These are phyloP conservation scores for Phoma sp. DNA, from an alignment of 2,329 filamentous ascomycete genomes.

Conservation along the genomic window DNA sequence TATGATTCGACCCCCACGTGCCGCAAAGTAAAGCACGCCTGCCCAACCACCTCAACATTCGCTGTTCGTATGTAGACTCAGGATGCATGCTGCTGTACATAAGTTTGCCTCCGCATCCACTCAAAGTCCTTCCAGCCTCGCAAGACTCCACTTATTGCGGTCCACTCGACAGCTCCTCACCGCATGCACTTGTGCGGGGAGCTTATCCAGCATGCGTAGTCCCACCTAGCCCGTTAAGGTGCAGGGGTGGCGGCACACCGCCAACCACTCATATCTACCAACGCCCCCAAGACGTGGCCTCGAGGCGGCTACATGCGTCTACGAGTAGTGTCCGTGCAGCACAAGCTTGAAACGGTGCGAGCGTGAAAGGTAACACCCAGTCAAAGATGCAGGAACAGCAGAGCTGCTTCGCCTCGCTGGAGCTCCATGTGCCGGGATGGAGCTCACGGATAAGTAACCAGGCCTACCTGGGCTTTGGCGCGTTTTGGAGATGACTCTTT, in stretches of 20 bases:
- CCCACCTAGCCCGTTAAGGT: constrained; percentile 26
- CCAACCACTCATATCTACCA: constrained; percentile 32
- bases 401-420: constrained; percentile 12
- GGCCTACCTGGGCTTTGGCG: constrained; percentile 28
- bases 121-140: constrained; percentile 15
- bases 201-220: constrained; percentile 26
- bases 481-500: constrained; percentile 32
- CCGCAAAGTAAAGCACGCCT: constrained; percentile 16
- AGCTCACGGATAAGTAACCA: constrained; percentile 40
- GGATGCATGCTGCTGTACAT: background rate
- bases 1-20: constrained; percentile 14
- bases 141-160: constrained; percentile 20
- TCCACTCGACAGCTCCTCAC: constrained; percentile 22
- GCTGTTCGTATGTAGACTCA: constrained; percentile 10
- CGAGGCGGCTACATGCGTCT: constrained; percentile 38
- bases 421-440: constrained; percentile 23
- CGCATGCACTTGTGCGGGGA: constrained; percentile 21
- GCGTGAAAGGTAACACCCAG: constrained; percentile 34
- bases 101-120: constrained; percentile 7
- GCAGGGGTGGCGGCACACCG: constrained; percentile 18
- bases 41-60: constrained; percentile 20
- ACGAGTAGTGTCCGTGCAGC: constrained; percentile 22
- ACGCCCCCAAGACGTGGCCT: constrained; percentile 31
- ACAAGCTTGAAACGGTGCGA: constrained; percentile 35
- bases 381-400: constrained; percentile 44